Percentiles rank a stretch among this genome's conserved stretches.
phyloP scores from a whole-genome alignment of 352 stramenopile genomes.

The Globisporangium apiculatum region DNA sequence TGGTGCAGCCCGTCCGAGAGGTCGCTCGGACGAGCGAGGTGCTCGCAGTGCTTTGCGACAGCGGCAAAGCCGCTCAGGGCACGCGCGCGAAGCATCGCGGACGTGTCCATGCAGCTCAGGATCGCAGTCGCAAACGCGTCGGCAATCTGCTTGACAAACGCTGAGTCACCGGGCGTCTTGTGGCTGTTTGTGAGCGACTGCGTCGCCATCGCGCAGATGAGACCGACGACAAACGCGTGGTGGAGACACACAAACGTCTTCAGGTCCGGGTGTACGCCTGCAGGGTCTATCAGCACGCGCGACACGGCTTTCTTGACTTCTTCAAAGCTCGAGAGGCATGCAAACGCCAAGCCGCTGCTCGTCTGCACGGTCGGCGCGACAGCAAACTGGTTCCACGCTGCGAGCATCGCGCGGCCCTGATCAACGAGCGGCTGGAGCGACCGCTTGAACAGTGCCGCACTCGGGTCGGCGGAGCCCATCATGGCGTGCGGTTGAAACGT shows the following conservation, averaged over 20 bases:
- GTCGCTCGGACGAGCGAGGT: conserved; percentile 33
- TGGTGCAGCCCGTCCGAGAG: conserved; percentile 61
- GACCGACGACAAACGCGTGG: conserved; percentile 68
- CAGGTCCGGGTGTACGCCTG: conserved; percentile 27
- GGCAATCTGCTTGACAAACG: conserved; percentile 57
- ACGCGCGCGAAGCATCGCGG: conserved; percentile 39
- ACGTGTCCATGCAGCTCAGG: conserved; percentile 69
- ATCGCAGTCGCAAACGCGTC: conserved; percentile 71
- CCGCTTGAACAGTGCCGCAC: conserved; percentile 29
- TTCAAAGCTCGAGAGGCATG: conserved; percentile 71
- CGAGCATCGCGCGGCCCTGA: conserved; percentile 57
- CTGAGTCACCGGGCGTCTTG: conserved; percentile 47
- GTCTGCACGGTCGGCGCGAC: conserved; percentile 34
- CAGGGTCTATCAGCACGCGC: conserved; percentile 49
- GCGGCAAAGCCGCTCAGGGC: conserved; percentile 50
- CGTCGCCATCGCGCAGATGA: conserved; percentile 72
- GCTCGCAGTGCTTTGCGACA: conserved; percentile 43
- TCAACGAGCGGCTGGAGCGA: conserved; percentile 61
- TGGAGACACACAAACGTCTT: conserved; percentile 77
- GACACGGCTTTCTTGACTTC: conserved; percentile 71
- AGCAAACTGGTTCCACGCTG: conserved; percentile 72
- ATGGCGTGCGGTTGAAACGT: conserved; percentile 1
- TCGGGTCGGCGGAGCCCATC: background rate
- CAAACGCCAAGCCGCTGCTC: conserved; percentile 49
- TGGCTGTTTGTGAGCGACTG: conserved; percentile 66